Evolutionary conservation across 768 basidiomycete species (phyloP), one percentile per base, ranked within the genome.

Genomic region (Russula emetica): DNA sequence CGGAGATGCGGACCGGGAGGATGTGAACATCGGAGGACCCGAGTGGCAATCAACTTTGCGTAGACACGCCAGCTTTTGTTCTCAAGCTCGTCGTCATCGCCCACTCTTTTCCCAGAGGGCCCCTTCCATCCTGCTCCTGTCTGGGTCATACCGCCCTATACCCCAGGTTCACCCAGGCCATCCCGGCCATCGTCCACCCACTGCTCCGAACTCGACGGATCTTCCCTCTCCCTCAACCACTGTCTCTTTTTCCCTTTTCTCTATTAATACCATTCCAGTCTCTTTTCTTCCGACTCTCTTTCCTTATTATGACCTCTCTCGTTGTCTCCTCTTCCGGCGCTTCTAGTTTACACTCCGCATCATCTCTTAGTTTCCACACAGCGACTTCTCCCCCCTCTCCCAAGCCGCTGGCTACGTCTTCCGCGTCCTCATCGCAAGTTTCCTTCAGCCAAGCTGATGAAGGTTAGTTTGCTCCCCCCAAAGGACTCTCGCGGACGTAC

Each of bases 361-460:
- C 74, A 42, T 71, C 66, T 54, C 66, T 68, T 68, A 72, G 68
- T 63, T 62, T 73, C 58, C 66, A 66, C 61, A 66, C 69, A 36
- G 67, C 68, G 67, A 47, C 69, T 67, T 20, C 70, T 61, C 51
- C 72, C n/a, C 69, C 68, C 28, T 73, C 73, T 10, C 64, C 64
- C 54, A 70, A 67, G 13, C 67, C 67, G 8, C 60, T 52, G n/a
- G 64, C 70, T n/a, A 60, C 60, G 38, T 69, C 68, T 49, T 78
- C 78, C 42, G 76, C 82, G 36, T 82, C 83, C 28, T 82, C 87
- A 9, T 86, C 86, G 38, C 81, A 77, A 60, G 62, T 76, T 38
- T 85, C 86, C 28, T 74, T 85, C 67, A 77, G 79, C 74, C 73
- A 73, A 63, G 82, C 78, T 60, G 87, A 90, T 72, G 85, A 88